Percentiles rank a stretch among this genome's conserved stretches.
These are phyloP conservation scores for Paxillus involutus DNA, from an alignment of 768 basidiomycete species.

Conservation along the genomic window DNA sequence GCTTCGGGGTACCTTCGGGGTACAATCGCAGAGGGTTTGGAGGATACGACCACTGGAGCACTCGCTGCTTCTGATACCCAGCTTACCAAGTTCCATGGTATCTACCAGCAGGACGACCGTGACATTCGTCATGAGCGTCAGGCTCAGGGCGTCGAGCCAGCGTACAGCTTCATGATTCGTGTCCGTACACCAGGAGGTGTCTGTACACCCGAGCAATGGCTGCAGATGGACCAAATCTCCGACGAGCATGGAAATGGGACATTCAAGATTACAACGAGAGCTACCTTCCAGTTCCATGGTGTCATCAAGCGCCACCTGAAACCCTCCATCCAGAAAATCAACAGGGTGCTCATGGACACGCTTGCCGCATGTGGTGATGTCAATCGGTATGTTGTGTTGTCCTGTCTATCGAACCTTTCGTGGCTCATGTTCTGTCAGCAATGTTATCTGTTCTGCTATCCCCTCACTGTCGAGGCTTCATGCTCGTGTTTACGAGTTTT, in stretches of 20 bases:
- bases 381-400: constrained; percentile 59
- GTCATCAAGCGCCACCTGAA: constrained; percentile 97
- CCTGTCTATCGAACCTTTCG: neutral
- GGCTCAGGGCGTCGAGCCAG: constrained; percentile 90
- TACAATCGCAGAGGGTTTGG: constrained; percentile 90
- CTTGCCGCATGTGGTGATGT: constrained; percentile 99
- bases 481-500: constrained; percentile 77
- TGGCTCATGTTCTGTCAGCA: constrained; percentile 44
- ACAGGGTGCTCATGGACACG: constrained; percentile 86
- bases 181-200: constrained; percentile 96
- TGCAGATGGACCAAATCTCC: constrained; percentile 93
- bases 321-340: constrained; percentile 95
- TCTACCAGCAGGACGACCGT: constrained; percentile 96
- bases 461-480: constrained; percentile 89
- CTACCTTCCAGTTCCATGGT: constrained; percentile 99
- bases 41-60: constrained; percentile 85
- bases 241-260: constrained; percentile 93
- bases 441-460: constrained; percentile 89
- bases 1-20: constrained; percentile 92
- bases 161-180: constrained; percentile 98
- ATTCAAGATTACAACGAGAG: constrained; percentile 95
- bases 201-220: constrained; percentile 89
- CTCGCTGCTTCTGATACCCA: constrained; percentile 89
- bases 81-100: constrained; percentile 97
- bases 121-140: constrained; percentile 97